Base-by-base conservation (phyloP, 768 basidiomycete genomes). In the Russula lepida region DNA sequence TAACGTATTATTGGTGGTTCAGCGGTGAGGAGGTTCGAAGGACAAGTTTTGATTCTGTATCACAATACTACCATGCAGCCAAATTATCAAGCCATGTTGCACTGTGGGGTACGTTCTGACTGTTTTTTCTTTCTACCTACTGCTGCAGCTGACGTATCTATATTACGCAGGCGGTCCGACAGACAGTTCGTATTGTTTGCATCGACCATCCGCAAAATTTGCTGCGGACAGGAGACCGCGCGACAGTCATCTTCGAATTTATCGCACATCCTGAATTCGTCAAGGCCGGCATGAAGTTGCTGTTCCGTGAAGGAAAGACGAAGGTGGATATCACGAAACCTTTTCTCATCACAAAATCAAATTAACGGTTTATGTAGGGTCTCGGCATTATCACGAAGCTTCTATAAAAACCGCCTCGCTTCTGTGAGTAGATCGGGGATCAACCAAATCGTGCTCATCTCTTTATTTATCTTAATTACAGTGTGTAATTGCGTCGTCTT, bases 21-120 rank as follows among this genome's bases (percentile, higher is more conserved):
- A 88, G 93, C 92, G 39, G 82, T 90, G 50, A 79, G 84, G 47
- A 81, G 83, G 66, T 99, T 99, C 69, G 92, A 98, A 71, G 95
- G 93, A 15, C 90, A 94, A 72, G 89, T 95, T 6, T 79, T 99
- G 57, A 88, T 98, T 53, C 74, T 99, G 58, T 97, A 95, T 68
- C 92, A 94, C 72, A 94, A 94, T 69, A 93, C 92, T 46, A 97
- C 94, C 25, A 77, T 97, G 64, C 94, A 97, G 74, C 85, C 81
- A 71, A 91, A 92, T 68, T 97, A 97, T 68, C 93, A 95, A 83
- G 91, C 91, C 0, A 95, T 95, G 92, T 77, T 95, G 69, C 93
- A 95, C 70, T 95, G 92, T 68, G 93, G 93, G 27, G 86, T 88
- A 71, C 67, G 82, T 73, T 17, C 11, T 7, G 50, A n/a, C 6